Conservation (phyloP, 2,329 filamentous ascomycete genomes). For the Plectosphaerella plurivora region DNA sequence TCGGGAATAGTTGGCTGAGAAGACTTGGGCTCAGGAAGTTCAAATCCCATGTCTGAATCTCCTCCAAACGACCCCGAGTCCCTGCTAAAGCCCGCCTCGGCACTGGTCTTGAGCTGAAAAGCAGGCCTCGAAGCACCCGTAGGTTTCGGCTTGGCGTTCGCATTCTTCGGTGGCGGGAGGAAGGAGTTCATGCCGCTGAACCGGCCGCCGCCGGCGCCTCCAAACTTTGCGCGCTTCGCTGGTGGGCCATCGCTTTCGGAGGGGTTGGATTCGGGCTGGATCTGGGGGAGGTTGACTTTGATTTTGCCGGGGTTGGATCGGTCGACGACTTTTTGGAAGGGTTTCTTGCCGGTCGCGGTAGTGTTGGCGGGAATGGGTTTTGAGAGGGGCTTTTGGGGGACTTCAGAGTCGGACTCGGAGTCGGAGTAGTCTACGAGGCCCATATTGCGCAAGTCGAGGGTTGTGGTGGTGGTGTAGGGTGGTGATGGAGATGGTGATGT, state of each 20-base stretch:
- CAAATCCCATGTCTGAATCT: slow-evolving; percentile 18
- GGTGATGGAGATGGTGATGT: background rate
- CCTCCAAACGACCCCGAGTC: slow-evolving; percentile 23
- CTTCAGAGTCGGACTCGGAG: slow-evolving; percentile 57
- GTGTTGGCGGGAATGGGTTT: slow-evolving; percentile 18
- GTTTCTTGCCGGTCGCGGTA: slow-evolving; percentile 38
- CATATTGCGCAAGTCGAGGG: slow-evolving; percentile 43
- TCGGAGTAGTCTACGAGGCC: slow-evolving; percentile 80
- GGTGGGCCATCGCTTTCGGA: slow-evolving; percentile 51
- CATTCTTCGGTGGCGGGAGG: slow-evolving; percentile 75
- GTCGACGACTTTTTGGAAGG: slow-evolving; percentile 77
- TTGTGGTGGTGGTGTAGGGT: background rate
- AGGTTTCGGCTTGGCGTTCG: slow-evolving; percentile 26
- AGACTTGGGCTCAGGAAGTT: slow-evolving; percentile 34
- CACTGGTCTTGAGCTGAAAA: slow-evolving; percentile 75
- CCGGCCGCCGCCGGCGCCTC: slow-evolving; percentile 43
- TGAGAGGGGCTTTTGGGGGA: slow-evolving; percentile 18
- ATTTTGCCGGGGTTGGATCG: slow-evolving; percentile 80
- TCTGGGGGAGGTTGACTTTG: slow-evolving; percentile 67
- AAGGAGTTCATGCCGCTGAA: slow-evolving; percentile 84
- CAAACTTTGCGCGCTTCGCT: slow-evolving; percentile 64
- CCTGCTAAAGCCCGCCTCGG: slow-evolving; percentile 75
- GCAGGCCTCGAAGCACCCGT: slow-evolving; percentile 17
- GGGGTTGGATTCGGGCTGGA: slow-evolving; percentile 26
- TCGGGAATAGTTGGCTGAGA: slow-evolving; percentile 44